Conservation (phyloP, 139 green algal species). For the Chloropicon primus region DNA sequence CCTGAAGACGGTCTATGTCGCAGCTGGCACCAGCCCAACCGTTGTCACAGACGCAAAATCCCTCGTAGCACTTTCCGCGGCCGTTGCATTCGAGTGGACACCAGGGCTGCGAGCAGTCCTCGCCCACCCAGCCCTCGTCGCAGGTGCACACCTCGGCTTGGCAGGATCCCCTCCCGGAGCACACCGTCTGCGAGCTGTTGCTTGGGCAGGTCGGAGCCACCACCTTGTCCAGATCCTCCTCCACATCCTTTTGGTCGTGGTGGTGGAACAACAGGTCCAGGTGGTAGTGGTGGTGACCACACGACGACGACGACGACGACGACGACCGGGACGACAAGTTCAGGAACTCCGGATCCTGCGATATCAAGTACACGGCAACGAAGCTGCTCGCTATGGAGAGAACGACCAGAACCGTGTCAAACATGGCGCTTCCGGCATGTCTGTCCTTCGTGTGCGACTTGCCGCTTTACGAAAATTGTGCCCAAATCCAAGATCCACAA, state of each 20-base stretch:
- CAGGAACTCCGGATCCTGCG: background rate
- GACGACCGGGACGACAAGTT: background rate
- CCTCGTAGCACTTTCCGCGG: background rate
- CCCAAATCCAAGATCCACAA: no score
- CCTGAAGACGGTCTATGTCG: background rate
- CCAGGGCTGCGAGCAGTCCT: background rate
- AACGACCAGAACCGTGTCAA: background rate
- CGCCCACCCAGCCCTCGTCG: slow-evolving; percentile 1
- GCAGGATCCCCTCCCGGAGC: background rate
- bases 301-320: background rate
- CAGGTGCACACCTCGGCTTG: background rate
- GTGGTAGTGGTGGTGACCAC: background rate
- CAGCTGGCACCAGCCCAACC: background rate
- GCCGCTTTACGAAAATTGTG: no score
- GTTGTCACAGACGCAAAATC: background rate
- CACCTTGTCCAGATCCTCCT: background rate
- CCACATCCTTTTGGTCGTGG: no score
- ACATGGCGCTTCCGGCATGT: background rate
- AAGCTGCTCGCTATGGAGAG: background rate
- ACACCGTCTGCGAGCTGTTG: background rate
- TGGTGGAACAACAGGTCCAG: no score
- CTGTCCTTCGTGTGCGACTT: no score
- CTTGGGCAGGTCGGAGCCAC: background rate
- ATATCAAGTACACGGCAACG: background rate
- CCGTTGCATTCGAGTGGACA: background rate